Base-by-base conservation (phyloP, 2,329 filamentous ascomycete genomes). In the Coniochaeta sp. region DNA sequence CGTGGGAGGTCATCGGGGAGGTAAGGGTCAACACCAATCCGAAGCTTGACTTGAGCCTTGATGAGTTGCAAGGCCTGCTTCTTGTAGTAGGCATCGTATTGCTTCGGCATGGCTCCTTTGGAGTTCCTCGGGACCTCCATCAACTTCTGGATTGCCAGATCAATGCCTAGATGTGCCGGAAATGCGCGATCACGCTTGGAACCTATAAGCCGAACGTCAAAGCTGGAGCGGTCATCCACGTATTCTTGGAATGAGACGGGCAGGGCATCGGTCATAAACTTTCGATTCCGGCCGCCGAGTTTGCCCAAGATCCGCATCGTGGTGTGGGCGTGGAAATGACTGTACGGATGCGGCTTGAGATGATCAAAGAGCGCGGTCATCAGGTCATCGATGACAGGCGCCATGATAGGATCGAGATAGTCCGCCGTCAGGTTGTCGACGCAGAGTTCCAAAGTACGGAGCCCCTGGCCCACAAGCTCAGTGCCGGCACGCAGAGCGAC, bases 361-460 rank as follows among this genome's bases (percentile, higher is more conserved):
- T 99, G 96, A 64, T 97, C 93, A 81, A 96, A 99, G 1, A 99
- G 81, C 1, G 93, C 93, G 55, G 92, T 95, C 95, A 99, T 99
- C 52, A 99, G 80, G 70, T 99, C 95, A 68, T 99, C 93, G 73
- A 99, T 98, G 28, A 98, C 96, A 0, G 95, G 96, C 1, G 93
- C 91, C 93, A 99, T 99, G 68, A 99, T 98, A 0, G 95, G 96
- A 67, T 99, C 95, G 16, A 99, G 79, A 70, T 99, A 99, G 69
- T 99, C 95, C 0, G 95, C 93, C 0, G 96, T 99, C 0, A 99
- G 82, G 67, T 99, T 99, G 64, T 99, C 95, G 19, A 99, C 95
- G 69, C 95, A 99, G 1, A 99, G 83, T 70, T 99, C 95, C 6
- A 99, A 78, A 0, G 95, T 99, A 31, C 96, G 82, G 7, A 99